These are phyloP conservation scores for Carex arenaria DNA, from an alignment of 202 grass and related monocot genomes.

Conservation along the genomic window DNA sequence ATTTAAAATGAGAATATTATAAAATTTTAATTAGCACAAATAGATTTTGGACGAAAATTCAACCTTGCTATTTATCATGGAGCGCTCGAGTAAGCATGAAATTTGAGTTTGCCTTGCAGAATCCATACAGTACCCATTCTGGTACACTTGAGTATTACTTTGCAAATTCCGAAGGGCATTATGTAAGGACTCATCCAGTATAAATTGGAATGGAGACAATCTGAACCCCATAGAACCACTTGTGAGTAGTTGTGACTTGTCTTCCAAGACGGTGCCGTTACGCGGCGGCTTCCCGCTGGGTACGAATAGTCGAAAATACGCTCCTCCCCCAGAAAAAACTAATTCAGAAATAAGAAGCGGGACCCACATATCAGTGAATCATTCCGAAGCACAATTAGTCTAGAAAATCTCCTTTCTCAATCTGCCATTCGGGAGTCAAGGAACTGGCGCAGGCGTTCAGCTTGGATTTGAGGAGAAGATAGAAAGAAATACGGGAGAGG, in stretches of 20 bases:
- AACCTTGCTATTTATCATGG: too few relatives aligned
- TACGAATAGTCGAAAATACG: not conserved
- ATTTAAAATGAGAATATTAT: too few relatives aligned
- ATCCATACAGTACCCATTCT: too few relatives aligned
- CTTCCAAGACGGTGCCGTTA: not conserved
- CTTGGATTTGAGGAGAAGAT: slow-evolving; percentile 1
- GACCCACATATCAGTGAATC: not conserved
- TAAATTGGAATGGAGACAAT: not conserved
- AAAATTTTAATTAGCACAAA: too few relatives aligned
- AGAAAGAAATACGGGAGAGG: not conserved
- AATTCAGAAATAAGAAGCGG: not conserved
- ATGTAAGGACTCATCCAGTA: not conserved
- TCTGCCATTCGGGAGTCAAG: not conserved
- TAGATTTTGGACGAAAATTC: too few relatives aligned
- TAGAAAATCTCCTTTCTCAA: not conserved
- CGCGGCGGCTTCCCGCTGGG: not conserved
- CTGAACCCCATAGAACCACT: not conserved
- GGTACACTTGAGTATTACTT: too few relatives aligned
- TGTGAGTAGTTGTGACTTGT: not conserved
- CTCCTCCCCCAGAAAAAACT: not conserved
- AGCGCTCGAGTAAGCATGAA: too few relatives aligned
- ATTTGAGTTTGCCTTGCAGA: too few relatives aligned
- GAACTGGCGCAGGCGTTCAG: not conserved
- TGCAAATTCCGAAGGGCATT: too few relatives aligned
- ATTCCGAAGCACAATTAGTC: not conserved